A percentile compares a stretch with the other conserved stretches of the same genome.
Evolutionary conservation across 1,139 yeast species (phyloP).

Genomic region (Sugiyamaella grinbergsii): DNA sequence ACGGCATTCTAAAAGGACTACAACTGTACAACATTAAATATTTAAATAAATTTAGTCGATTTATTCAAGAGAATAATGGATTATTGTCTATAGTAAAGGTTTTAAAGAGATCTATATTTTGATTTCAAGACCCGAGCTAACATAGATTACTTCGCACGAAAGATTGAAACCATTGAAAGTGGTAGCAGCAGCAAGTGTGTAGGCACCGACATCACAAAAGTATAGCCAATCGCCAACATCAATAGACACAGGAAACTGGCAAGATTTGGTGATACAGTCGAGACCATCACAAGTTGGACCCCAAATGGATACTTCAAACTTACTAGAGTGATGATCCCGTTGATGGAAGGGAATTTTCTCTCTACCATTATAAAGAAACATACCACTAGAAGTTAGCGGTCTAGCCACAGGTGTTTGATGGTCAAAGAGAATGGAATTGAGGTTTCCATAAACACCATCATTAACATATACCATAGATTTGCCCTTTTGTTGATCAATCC

Average conservation of each 20-base stretch:
- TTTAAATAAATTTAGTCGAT: too few species aligned
- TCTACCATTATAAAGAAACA: constrained; percentile 47
- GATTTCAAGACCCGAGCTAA: constrained; percentile 46
- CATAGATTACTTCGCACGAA: constrained; percentile 61
- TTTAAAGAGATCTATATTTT: neutral
- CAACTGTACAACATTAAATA: neutral
- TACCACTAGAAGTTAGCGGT: constrained; percentile 57
- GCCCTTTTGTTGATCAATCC: constrained; percentile 38
- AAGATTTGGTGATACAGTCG: constrained; percentile 69
- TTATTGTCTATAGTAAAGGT: constrained; percentile 1
- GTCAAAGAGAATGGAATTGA: constrained; percentile 91
- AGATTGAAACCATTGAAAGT: constrained; percentile 81
- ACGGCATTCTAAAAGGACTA: neutral
- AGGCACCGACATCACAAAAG: constrained; percentile 88
- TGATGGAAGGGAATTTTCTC: constrained; percentile 23
- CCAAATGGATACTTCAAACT: constrained; percentile 68
- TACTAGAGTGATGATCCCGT: constrained; percentile 25
- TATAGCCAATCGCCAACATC: constrained; percentile 91
- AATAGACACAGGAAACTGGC: constrained; percentile 59
- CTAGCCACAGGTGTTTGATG: constrained; percentile 79
- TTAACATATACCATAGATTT: constrained; percentile 69
- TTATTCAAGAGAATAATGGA: neutral
- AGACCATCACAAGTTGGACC: constrained; percentile 99
- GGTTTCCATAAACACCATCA: constrained; percentile 94
- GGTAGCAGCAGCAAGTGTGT: constrained; percentile 87